Evolutionary conservation across 2,329 filamentous ascomycete species (phyloP).

Genomic region (Colletotrichum limetticola): DNA sequence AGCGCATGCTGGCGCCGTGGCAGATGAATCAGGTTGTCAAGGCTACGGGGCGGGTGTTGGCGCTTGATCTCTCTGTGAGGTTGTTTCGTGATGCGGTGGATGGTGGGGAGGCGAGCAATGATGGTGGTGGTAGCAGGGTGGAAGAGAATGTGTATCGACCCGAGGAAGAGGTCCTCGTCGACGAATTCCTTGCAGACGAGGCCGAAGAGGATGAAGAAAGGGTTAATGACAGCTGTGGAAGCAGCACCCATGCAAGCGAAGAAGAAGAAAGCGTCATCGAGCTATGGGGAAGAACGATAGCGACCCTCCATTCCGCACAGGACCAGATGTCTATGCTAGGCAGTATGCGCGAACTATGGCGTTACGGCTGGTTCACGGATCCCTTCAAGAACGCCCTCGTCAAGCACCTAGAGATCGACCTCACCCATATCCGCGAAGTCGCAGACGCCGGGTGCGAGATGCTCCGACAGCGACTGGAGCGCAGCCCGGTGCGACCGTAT

Average conservation of each 20-base stretch:
- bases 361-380: neutral
- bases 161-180: neutral
- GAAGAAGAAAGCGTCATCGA: neutral
- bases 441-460: neutral
- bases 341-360: constrained; percentile 10
- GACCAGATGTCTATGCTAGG: constrained; percentile 19
- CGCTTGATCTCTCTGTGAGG: constrained; percentile 16
- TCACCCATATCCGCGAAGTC: neutral
- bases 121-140: neutral
- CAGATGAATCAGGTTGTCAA: constrained; percentile 17
- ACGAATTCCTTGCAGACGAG: neutral
- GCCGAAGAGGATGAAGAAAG: neutral
- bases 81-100: neutral
- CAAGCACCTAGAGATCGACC: neutral
- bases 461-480: neutral
- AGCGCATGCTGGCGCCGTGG: constrained; percentile 17
- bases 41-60: constrained; percentile 1
- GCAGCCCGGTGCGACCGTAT: neutral
- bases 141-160: neutral
- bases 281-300: neutral
- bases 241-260: no score
- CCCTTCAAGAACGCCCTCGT: neutral
- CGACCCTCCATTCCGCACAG: neutral
- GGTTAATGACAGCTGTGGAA: neutral
- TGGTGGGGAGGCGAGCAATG: neutral